A percentile compares a stretch with the other conserved stretches of the same genome.
Conservation (phyloP, 192 early-diverging fungal species). For the Gamsiella multidivaricata region DNA sequence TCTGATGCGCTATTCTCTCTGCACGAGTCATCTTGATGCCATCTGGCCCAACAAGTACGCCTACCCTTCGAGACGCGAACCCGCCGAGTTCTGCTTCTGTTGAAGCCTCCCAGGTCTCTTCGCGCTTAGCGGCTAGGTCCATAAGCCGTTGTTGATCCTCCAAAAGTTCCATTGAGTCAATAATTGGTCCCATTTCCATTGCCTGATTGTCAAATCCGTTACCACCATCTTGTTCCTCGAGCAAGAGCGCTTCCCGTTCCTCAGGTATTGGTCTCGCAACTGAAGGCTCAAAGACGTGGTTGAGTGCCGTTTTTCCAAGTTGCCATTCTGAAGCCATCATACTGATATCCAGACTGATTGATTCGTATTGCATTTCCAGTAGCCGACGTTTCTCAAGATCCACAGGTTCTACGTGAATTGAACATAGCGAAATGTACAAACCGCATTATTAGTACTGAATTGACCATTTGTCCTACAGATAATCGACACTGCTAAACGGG, state of each 20-base stretch:
- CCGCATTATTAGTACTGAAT: too few relatives aligned
- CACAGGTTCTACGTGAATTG: conserved; percentile 6
- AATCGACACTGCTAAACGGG: too few relatives aligned
- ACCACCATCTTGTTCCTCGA: background rate
- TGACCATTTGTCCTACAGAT: too few relatives aligned
- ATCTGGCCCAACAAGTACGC: conserved; percentile 1
- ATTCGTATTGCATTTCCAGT: conserved; percentile 59
- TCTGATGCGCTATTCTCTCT: conserved; percentile 62
- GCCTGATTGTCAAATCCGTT: conserved; percentile 23
- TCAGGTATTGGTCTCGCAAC: background rate
- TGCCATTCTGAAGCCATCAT: conserved; percentile 66
- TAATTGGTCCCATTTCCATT: conserved; percentile 23
- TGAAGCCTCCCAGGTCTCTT: conserved; percentile 64
- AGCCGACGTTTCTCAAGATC: conserved; percentile 32
- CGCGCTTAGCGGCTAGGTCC: conserved; percentile 41
- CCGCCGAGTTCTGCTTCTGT: conserved; percentile 21
- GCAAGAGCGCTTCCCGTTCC: background rate
- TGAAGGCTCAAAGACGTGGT: conserved; percentile 49
- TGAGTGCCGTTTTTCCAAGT: conserved; percentile 57
- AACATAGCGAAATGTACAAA: conserved; percentile 1
- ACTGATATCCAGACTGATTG: conserved; percentile 58
- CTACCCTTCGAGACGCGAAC: background rate
- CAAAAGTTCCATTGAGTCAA: conserved; percentile 28
- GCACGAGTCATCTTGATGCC: conserved; percentile 56
- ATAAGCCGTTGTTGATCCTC: conserved; percentile 41